Evolutionary conservation across 129 eudicot species (phyloP), one percentile per base, ranked within the genome.

Genomic region (Escallonia rubra): DNA sequence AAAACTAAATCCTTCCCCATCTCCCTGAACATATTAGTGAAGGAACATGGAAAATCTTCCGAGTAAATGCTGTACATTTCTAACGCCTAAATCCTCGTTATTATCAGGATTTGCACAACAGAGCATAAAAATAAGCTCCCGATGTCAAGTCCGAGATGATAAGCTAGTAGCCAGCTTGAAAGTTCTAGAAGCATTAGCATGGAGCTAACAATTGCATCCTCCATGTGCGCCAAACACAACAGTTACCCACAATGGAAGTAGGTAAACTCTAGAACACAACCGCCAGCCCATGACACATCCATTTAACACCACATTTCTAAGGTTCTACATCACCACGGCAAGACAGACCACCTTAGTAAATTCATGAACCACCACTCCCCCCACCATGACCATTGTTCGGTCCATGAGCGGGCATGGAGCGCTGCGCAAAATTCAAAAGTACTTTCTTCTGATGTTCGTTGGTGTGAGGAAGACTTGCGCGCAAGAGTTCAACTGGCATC

Each of bases 401-500:
- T 47, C 90, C 85, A 63, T 50, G 56, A 10, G 77, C 71, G 62
- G 97, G 96, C 86, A 81, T 84, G 8, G 98, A 80, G 7, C 96
- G 83, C 57, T 89, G 89, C 15, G 96, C 83, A 74, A 89, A 85
- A 16, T 93, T 96, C 70, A 82, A 42, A 7, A 93, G 74, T 13
- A 92, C 43, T 64, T 93, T 86, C 62, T 73, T 71, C 69, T 93
- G 98, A 63, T 72, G 82, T 56, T 93, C 98, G 64, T 75, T 86
- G 6, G 90, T 93, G 62, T 93, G 98, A 48, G 96, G 98, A 48
- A 93, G 88, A 68, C 98, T 84, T 47, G 98, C 87, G n/a, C 98
- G 90, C 55, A 93, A 74, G 45, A 93, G 88, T 63, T 89, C 98
- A 5, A 93, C 77, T 0, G 98, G 98, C 90, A 93, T 89, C 57